Conservation (phyloP, 2,329 filamentous ascomycete genomes). For the Aspergillus quadrilineatus region DNA sequence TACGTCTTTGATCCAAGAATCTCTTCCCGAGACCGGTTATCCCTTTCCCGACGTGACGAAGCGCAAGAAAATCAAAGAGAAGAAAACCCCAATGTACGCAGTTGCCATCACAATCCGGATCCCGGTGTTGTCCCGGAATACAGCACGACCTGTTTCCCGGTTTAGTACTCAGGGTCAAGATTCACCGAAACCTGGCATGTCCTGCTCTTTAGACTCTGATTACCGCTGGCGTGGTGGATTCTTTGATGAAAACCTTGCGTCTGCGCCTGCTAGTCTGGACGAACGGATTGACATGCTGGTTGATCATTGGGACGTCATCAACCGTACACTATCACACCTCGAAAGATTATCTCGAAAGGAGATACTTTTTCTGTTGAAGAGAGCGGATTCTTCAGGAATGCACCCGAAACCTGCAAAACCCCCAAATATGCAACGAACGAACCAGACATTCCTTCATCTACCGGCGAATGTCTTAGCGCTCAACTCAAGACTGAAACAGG, state of each 20-base stretch:
- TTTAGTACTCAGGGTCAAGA: slow-evolving; percentile 36
- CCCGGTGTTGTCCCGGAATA: slow-evolving; percentile 41
- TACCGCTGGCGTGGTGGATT: slow-evolving; percentile 38
- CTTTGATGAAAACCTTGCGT: slow-evolving; percentile 43
- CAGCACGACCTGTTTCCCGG: slow-evolving; percentile 36
- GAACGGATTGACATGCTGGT: slow-evolving; percentile 57
- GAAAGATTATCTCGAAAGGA: slow-evolving; percentile 54
- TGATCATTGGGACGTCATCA: slow-evolving; percentile 61
- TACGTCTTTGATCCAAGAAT: slow-evolving; percentile 34
- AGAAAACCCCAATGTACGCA: slow-evolving; percentile 60
- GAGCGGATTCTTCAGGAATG: slow-evolving; percentile 43
- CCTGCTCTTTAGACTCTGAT: slow-evolving; percentile 44
- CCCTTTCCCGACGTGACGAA: slow-evolving; percentile 42
- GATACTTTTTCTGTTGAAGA: slow-evolving; percentile 52
- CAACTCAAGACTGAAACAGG: slow-evolving; percentile 48
- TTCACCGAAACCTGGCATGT: slow-evolving; percentile 34
- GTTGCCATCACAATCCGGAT: slow-evolving; percentile 58
- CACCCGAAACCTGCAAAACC: slow-evolving; percentile 46
- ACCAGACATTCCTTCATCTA: slow-evolving; percentile 51
- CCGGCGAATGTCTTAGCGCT: slow-evolving; percentile 49
- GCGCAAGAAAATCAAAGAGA: slow-evolving; percentile 50
- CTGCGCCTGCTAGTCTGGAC: slow-evolving; percentile 51
- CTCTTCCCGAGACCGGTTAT: slow-evolving; percentile 35
- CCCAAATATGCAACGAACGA: slow-evolving; percentile 49
- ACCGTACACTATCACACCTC: slow-evolving; percentile 54